Evolutionary conservation across 1,139 yeast species (phyloP).

Genomic region (Yamadazyma diddensiae): DNA sequence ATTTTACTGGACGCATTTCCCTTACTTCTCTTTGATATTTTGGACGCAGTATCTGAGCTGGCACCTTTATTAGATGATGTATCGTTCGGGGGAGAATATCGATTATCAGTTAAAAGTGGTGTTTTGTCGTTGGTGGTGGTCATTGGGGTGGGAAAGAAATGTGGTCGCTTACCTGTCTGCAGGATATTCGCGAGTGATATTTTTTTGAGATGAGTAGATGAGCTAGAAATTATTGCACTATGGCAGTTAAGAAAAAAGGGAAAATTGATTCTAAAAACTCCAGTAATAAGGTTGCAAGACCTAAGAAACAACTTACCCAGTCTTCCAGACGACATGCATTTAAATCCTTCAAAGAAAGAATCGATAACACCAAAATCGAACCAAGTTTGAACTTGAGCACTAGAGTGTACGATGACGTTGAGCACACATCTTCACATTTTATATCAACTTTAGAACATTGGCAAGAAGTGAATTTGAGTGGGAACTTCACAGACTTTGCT

Average conservation of each 20-base stretch:
- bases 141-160: slow-evolving; percentile 1
- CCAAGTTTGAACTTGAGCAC: slow-evolving; percentile 65
- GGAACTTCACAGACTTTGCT: slow-evolving; percentile 63
- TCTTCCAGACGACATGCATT: slow-evolving; percentile 62
- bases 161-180: slow-evolving; percentile 2
- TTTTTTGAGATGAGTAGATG: slow-evolving; percentile 7
- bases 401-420: slow-evolving; percentile 68
- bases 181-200: slow-evolving; percentile 2
- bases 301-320: slow-evolving; percentile 41
- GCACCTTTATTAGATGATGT: not conserved
- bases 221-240: too few relatives aligned
- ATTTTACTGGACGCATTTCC: slow-evolving; percentile 28
- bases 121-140: slow-evolving; percentile 7
- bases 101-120: slow-evolving; percentile 13
- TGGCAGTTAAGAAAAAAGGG: slow-evolving; percentile 5
- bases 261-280: slow-evolving; percentile 1
- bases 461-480: slow-evolving; percentile 82
- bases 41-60: not conserved
- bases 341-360: slow-evolving; percentile 76
- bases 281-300: slow-evolving; percentile 6
- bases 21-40: slow-evolving; percentile 5
- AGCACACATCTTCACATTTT: slow-evolving; percentile 63
- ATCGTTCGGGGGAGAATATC: slow-evolving; percentile 1
- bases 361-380: slow-evolving; percentile 82
- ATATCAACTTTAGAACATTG: slow-evolving; percentile 79